These are phyloP conservation scores for Ballota nigra DNA, from an alignment of 257 asterid species.

Conservation along the genomic window DNA sequence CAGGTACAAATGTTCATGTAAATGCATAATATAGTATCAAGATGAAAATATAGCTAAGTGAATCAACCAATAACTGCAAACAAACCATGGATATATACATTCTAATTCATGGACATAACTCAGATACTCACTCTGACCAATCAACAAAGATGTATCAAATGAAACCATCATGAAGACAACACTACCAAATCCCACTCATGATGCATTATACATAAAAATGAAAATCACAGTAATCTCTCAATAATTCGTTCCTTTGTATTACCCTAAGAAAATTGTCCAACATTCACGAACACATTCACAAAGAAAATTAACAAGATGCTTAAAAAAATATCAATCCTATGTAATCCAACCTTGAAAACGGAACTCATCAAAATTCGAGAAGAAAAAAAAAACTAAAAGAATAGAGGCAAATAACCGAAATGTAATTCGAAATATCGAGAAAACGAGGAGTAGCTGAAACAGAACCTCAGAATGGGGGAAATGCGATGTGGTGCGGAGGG, in stretches of 20 bases:
- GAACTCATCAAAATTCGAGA: not conserved
- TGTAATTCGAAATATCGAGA: not conserved
- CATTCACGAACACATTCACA: not conserved
- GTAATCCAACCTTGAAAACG: not conserved
- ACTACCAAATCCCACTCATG: not conserved
- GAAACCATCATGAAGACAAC: not conserved
- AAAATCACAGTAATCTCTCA: not conserved
- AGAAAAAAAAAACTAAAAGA: not conserved
- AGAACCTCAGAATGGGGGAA: constrained; percentile 67
- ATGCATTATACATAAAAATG: not conserved
- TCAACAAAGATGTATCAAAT: not conserved
- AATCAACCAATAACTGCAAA: not conserved
- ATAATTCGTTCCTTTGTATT: not conserved
- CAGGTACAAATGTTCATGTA: not conserved
- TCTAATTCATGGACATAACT: not conserved
- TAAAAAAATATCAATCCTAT: not conserved
- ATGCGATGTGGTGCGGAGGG: constrained; percentile 43
- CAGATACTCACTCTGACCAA: not conserved
- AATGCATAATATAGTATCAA: not conserved
- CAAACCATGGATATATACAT: not conserved
- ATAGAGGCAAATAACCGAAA: not conserved
- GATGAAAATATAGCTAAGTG: not conserved
- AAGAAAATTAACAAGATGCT: not conserved
- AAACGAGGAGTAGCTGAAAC: constrained; percentile 8
- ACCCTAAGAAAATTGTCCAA: not conserved